Conservation (phyloP, 345 rosid species). For the Gossypium sturtianum region DNA sequence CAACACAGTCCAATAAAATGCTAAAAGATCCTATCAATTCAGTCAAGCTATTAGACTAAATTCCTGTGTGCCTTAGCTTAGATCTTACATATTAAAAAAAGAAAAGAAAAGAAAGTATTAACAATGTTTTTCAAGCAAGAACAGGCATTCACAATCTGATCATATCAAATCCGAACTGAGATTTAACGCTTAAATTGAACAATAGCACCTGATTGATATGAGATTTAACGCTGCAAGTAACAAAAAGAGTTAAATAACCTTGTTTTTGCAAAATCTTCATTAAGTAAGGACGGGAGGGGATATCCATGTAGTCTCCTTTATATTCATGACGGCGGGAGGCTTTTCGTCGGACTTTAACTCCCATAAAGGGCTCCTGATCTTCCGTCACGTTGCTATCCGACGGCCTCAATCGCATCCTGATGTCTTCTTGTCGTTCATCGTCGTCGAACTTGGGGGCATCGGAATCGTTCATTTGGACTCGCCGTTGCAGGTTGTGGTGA, state of each 20-base stretch:
- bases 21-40: too few relatives aligned
- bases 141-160: too few relatives aligned
- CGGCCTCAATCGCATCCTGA: constrained; percentile 23
- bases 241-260: constrained; percentile 32
- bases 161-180: too few relatives aligned
- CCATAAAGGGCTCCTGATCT: constrained; percentile 81
- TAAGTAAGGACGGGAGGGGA: constrained; percentile 55
- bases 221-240: too few relatives aligned
- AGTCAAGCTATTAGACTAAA: too few relatives aligned
- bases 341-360: constrained; percentile 70
- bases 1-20: too few relatives aligned
- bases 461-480: constrained; percentile 50
- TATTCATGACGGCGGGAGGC: constrained; percentile 75
- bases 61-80: too few relatives aligned
- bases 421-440: constrained; percentile 29
- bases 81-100: too few relatives aligned
- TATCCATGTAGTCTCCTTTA: constrained; percentile 84
- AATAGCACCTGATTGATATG: too few relatives aligned
- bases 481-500: constrained; percentile 29
- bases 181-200: too few relatives aligned
- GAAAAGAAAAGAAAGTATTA: too few relatives aligned
- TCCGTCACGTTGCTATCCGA: constrained; percentile 49
- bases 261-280: constrained; percentile 79
- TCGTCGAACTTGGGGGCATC: constrained; percentile 33
- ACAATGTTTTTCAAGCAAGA: too few relatives aligned